A percentile compares a stretch with the other conserved stretches of the same genome.
These are phyloP conservation scores for Nitzschia palea DNA, from an alignment of 108 stramenopile genomes.

Conservation along the genomic window DNA sequence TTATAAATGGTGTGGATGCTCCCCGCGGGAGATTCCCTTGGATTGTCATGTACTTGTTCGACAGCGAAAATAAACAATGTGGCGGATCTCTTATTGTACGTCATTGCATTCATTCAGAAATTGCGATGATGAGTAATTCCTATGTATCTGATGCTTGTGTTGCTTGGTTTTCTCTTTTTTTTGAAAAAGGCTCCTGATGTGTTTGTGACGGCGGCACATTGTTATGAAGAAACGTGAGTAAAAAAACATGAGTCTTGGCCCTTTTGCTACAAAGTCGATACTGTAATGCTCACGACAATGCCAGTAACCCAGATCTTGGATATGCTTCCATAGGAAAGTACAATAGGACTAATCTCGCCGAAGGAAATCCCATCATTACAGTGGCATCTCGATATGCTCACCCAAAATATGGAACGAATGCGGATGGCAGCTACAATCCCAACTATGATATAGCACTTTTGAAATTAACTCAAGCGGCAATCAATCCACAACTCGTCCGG, in stretches of 20 bases:
- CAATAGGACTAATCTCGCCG: neutral
- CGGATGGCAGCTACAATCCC: neutral
- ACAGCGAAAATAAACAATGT: neutral
- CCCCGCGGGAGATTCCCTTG: neutral
- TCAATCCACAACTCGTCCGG: neutral
- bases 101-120: neutral
- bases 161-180: neutral
- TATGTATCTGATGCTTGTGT: neutral
- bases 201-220: constrained; percentile 3
- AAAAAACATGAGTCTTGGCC: neutral
- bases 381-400: neutral
- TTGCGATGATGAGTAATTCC: neutral
- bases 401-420: constrained; percentile 9
- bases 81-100: constrained; percentile 14
- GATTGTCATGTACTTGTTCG: constrained; percentile 1
- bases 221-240: neutral
- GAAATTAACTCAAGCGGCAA: neutral
- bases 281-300: neutral
- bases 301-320: neutral
- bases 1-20: constrained; percentile 13
- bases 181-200: neutral
- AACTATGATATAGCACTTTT: constrained; percentile 14
- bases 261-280: neutral
- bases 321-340: neutral
- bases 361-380: neutral